These are phyloP conservation scores for Claviceps humidiphila DNA, from an alignment of 2,329 filamentous ascomycete genomes.

Conservation along the genomic window DNA sequence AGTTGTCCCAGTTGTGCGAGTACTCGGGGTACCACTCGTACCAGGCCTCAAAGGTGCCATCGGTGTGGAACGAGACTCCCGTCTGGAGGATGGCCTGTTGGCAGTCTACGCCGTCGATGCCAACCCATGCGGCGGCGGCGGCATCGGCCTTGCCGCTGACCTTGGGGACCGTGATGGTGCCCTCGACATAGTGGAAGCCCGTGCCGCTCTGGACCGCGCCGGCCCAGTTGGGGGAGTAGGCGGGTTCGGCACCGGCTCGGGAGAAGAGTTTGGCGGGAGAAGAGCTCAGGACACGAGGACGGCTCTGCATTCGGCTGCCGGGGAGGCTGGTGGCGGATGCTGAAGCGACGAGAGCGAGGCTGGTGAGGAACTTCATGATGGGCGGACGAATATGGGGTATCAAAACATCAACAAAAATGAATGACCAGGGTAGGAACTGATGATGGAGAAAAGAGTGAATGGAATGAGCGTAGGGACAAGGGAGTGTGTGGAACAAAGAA, in stretches of 20 bases:
- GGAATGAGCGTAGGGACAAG: no score
- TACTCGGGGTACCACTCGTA: slow-evolving; percentile 26
- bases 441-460: no score
- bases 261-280: not conserved
- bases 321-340: not conserved
- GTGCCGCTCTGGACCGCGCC: slow-evolving; percentile 16
- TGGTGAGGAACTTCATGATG: not conserved
- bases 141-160: slow-evolving; percentile 9
- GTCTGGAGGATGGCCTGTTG: slow-evolving; percentile 26
- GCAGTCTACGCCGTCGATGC: slow-evolving; percentile 34
- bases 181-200: slow-evolving; percentile 15
- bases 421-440: not conserved
- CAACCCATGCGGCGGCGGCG: slow-evolving; percentile 28
- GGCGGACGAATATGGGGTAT: not conserved
- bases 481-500: no score
- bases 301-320: not conserved
- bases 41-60: slow-evolving; percentile 28
- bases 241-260: not conserved
- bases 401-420: not conserved
- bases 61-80: slow-evolving; percentile 25
- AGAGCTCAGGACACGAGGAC: not conserved
- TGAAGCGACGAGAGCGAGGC: not conserved
- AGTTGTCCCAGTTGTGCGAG: slow-evolving; percentile 24
- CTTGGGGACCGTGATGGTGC: slow-evolving; percentile 17
- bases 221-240: slow-evolving; percentile 13